Evolutionary conservation across 2,329 filamentous ascomycete genomes (phyloP).

Genomic region (Venturiaceae sp.): DNA sequence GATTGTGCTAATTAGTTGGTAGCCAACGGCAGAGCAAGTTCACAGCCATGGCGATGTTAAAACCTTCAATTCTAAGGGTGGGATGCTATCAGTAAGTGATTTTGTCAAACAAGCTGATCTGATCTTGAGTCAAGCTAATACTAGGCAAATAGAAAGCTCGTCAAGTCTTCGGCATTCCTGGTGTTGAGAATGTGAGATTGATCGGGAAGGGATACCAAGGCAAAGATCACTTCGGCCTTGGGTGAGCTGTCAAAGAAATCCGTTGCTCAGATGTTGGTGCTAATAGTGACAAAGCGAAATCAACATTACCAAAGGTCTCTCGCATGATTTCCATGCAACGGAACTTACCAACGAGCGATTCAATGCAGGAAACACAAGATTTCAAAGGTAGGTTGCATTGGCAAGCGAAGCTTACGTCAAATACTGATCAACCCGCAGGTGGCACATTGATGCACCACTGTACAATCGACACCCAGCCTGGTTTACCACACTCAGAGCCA

Average conservation of each 20-base stretch:
- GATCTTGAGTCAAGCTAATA: background rate
- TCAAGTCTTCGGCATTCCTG: constrained; percentile 20
- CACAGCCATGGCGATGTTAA: background rate
- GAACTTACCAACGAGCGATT: constrained; percentile 37
- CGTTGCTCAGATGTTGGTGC: no score
- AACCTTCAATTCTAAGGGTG: background rate
- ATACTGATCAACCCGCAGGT: constrained; percentile 20
- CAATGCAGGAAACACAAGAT: constrained; percentile 31
- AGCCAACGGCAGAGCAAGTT: background rate
- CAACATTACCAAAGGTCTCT: constrained; percentile 20
- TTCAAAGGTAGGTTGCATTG: constrained; percentile 15
- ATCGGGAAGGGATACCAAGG: constrained; percentile 38
- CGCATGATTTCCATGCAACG: constrained; percentile 29
- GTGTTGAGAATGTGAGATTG: constrained; percentile 33
- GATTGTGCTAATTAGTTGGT: background rate
- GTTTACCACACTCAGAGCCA: constrained; percentile 32
- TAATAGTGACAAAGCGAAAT: constrained; percentile 14
- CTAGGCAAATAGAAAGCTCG: background rate
- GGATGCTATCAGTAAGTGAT: background rate
- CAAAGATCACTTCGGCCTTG: constrained; percentile 32
- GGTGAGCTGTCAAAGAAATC: constrained; percentile 8
- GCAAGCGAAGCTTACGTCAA: background rate
- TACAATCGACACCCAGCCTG: constrained; percentile 32
- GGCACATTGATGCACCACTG: constrained; percentile 40
- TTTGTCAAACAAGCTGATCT: background rate